Base-by-base conservation (phyloP, 257 asterid genomes). In the Petrea volubilis region DNA sequence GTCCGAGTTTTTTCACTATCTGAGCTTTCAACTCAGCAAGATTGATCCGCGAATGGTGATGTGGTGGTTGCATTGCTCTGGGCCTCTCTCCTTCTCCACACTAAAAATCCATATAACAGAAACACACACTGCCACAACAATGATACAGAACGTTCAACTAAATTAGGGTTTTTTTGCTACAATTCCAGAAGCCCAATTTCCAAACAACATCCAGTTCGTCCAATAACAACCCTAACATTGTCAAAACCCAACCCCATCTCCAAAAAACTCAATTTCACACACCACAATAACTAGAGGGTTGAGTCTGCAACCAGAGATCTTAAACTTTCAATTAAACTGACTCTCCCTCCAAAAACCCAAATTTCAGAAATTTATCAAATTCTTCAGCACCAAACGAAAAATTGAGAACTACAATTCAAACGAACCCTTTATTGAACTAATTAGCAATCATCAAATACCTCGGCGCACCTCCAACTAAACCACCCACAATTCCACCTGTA, bases 331-430 rank as follows among this genome's bases (percentile, higher is more conserved):
- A 70, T 71, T 25, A 67, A 74, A 76, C 81, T 38, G 40, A 67
- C 82, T 78, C 90, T 83, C 90, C 88, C 90, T 85, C 90, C 90
- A 85, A 85, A 84, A 80, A 57, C 82, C 79, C 80, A 78, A 75
- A 67, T 77, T 79, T 67, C 53, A 71, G 78, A 70, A 51, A 68
- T 21, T 46, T 12, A 74, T 24, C 66, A 44, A 70, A 70, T 72
- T 81, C 76, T 68, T 52, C 47, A 44, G 44, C 71, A 50, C 62
- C 10, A 58, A 38, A 76, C 59, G 57, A 70, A 27, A 50, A 55
- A 60, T 71, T 61, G 41, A 57, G 68, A 70, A 64, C 67, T 50
- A 33, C 61, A 49, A 64, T 59, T 33, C 76, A 60, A 78, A 74
- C 49, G 59, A 47, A 49, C 73, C 77, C 75, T 74, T 79, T 79